Evolutionary conservation across 2,329 filamentous ascomycete genomes (phyloP), one percentile per base, ranked within the genome.

Genomic region (Sporothrix sp.): DNA sequence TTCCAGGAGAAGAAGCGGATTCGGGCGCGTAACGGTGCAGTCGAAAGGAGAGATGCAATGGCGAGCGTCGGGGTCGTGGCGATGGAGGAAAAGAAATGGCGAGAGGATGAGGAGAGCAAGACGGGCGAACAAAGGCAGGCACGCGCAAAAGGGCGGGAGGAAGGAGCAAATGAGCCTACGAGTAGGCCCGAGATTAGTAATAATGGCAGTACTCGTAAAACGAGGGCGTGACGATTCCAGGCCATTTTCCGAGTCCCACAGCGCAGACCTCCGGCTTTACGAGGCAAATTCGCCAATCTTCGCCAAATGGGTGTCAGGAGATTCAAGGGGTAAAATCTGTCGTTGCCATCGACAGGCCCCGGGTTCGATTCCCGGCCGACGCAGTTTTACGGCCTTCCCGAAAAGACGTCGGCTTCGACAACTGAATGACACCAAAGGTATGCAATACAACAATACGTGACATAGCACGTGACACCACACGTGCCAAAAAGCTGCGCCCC

Each of bases 31-130:
- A 36, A 25, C 14, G 33, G 45, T 27, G 38, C 25, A 43, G 30
- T 8, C 27, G 10, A 32, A 20, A 45, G 9, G 38, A 6, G 30
- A 14, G 27, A 27, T n/a, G 23, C 27, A 37, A 42, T 23, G 16
- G 36, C 23, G 23, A 30, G 4, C 7, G 32, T 16, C 8, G 23
- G 4, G 11, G 13, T 30, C 5, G 4, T 18, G n/a, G 27, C 27
- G 21, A 40, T 16, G 13, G 40, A 58, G 42, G 35, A 57, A 33
- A 45, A 53, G 20, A 27, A 35, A 52, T 50, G 47, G 53, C 23
- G 27, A 44, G 38, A 39, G 25, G 38, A 44, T 20, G 20, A 44
- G 20, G 21, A 42, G 30, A n/a, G 16, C 14, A 30, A 49, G 21
- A 30, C 28, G 14, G 38, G n/a, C n/a, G n/a, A n/a, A n/a, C n/a